Evolutionary conservation across 495 filamentous ascomycete species (phyloP), one percentile per base, ranked within the genome.

Genomic region (Lindgomyces ingoldianus): DNA sequence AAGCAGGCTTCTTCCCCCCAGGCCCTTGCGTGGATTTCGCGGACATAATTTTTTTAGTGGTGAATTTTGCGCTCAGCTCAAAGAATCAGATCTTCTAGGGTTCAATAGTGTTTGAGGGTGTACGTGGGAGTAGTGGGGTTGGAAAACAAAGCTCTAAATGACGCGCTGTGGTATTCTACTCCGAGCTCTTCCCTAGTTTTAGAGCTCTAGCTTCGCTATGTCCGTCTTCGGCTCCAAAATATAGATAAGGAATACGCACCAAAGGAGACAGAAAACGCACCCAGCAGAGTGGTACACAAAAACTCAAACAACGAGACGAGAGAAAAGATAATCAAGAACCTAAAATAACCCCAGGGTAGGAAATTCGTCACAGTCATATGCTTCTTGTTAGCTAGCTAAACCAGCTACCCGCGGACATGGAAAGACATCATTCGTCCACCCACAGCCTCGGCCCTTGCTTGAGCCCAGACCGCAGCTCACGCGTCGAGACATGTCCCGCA

Each of bases 1-100:
- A 91, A 41, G 93, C 82, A 70, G 88, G 87, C 81, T 90, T 85
- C 76, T 87, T 91, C 75, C 87, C 85, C 73, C 89, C 84, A 50
- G 81, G 79, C 57, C 85, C 85, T 70, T 82, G 81, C 29, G 74
- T 77, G 65, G 67, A 82, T 69, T 86, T 88, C 46, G 86, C 83
- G 59, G 87, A 85, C 87, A 91, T 90, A 25, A 39, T 70, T 36
- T 57, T 3, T 16, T 8, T 22, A n/a, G 19, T 27, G 51, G 30
- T 39, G 33, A 41, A 30, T 22, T 2, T 22, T 30, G n/a, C 33
- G 51, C 30, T 42, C 16, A 55, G 33, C 16, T 4, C 49, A 19
- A 52, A 14, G 12, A 19, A 33, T n/a, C 6, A 4, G 11, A 6
- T 47, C 11, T 6, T 14, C 6, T 14, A 3, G 26, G 36, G 49